These are phyloP conservation scores for Noccaea caerulescens DNA, from an alignment of 345 rosid genomes.

Conservation along the genomic window DNA sequence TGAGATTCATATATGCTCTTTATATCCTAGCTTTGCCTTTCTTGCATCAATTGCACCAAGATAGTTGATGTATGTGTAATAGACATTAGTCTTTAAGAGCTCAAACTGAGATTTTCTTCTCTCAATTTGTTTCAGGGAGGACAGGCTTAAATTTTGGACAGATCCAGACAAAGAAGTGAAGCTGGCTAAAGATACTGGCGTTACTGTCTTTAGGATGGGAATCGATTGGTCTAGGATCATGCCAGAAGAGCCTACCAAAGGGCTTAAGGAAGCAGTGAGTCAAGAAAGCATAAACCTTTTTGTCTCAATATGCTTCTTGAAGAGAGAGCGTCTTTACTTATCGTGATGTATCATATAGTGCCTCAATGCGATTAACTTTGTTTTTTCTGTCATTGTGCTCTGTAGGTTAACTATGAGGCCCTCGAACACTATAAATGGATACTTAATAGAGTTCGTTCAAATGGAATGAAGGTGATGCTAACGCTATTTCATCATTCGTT, in stretches of 20 bases:
- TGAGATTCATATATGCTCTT: slow-evolving; percentile 46
- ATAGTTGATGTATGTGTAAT: no score
- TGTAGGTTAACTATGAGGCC: slow-evolving; percentile 87
- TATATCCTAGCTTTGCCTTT: background rate
- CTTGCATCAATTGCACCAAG: no score
- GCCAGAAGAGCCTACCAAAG: slow-evolving; percentile 85
- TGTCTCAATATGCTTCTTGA: no score
- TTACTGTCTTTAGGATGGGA: slow-evolving; percentile 89
- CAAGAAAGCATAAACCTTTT: slow-evolving; percentile 34
- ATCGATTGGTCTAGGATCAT: slow-evolving; percentile 88
- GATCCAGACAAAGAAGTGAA: slow-evolving; percentile 91
- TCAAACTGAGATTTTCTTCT: slow-evolving; percentile 35
- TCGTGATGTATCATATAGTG: background rate
- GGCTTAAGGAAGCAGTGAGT: slow-evolving; percentile 69
- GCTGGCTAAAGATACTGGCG: slow-evolving; percentile 84
- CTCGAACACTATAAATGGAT: slow-evolving; percentile 90
- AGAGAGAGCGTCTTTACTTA: slow-evolving; percentile 9
- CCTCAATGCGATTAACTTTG: background rate
- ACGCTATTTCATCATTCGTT: slow-evolving; percentile 93
- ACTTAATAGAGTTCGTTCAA: slow-evolving; percentile 66
- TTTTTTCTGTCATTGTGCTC: slow-evolving; percentile 3
- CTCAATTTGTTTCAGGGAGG: slow-evolving; percentile 63
- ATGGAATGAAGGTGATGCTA: slow-evolving; percentile 98
- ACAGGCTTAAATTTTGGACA: slow-evolving; percentile 93
- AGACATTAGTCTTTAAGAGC: slow-evolving; percentile 2